Conservation (phyloP, 2,329 filamentous ascomycete genomes). For the Fusarium transvaalense region DNA sequence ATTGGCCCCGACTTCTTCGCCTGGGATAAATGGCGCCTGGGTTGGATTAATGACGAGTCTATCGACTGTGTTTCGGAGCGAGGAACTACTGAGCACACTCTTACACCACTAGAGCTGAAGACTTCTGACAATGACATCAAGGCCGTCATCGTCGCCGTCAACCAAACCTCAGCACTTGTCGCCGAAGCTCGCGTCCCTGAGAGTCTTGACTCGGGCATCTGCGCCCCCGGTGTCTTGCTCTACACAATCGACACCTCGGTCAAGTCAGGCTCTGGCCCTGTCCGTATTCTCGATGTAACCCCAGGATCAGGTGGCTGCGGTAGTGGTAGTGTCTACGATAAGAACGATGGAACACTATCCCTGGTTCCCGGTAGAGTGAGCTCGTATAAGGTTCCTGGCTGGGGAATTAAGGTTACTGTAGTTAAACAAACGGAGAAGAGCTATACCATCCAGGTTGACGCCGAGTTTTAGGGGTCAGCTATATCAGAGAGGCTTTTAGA, state of each 20-base stretch:
- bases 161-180: constrained; percentile 46
- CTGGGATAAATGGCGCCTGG: constrained; percentile 57
- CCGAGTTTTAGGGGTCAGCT: neutral
- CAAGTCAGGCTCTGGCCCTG: constrained; percentile 49
- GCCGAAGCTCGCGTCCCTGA: constrained; percentile 49
- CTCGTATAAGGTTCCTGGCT: constrained; percentile 20
- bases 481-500: neutral
- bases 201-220: constrained; percentile 46
- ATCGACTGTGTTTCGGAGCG: constrained; percentile 50
- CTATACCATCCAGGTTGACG: neutral
- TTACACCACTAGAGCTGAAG: constrained; percentile 19
- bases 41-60: constrained; percentile 53
- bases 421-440: neutral
- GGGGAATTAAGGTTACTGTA: constrained; percentile 32
- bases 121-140: constrained; percentile 9
- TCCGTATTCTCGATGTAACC: constrained; percentile 51
- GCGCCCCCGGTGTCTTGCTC: constrained; percentile 52
- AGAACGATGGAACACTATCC: constrained; percentile 52
- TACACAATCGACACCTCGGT: constrained; percentile 52
- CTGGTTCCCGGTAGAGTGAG: neutral
- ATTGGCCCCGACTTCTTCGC: constrained; percentile 54
- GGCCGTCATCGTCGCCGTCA: constrained; percentile 29
- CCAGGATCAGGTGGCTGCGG: constrained; percentile 48
- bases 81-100: constrained; percentile 47
- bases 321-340: constrained; percentile 33